A percentile compares a stretch with the other conserved stretches of the same genome.
Conservation (phyloP, 176 grass and related monocot species). For the Rhynchospora tenuis region DNA sequence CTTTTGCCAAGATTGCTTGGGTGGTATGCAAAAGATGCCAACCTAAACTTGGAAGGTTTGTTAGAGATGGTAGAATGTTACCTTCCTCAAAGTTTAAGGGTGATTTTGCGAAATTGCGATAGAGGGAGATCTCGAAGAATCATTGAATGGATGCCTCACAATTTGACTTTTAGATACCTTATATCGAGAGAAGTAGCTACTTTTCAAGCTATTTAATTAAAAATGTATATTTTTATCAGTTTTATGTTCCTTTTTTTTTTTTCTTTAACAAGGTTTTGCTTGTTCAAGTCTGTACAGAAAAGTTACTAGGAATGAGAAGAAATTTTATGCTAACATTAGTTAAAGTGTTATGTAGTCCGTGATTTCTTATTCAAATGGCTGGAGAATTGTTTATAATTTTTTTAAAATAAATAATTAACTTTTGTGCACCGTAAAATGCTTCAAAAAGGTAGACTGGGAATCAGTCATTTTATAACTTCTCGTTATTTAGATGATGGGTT, state of each 20-base stretch:
- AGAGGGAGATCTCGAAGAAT: slow-evolving; percentile 21
- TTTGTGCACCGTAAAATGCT: too few species aligned
- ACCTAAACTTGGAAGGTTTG: slow-evolving; percentile 36
- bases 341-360: neutral
- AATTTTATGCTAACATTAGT: neutral
- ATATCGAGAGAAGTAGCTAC: slow-evolving; percentile 44
- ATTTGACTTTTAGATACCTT: slow-evolving; percentile 64
- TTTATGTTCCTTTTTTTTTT: neutral
- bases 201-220: slow-evolving; percentile 16
- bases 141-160: slow-evolving; percentile 76
- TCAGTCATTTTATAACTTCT: too few species aligned
- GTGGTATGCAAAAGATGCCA: slow-evolving; percentile 51
- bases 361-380: neutral
- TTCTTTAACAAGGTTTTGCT: neutral
- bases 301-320: neutral
- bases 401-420: too few species aligned
- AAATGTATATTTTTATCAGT: neutral
- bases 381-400: too few species aligned
- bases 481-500: too few species aligned
- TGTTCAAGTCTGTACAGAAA: slow-evolving; percentile 3
- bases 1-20: slow-evolving; percentile 69
- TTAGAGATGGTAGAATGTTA: slow-evolving; percentile 40
- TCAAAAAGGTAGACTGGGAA: too few species aligned
- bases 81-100: slow-evolving; percentile 55
- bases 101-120: slow-evolving; percentile 29